Base-by-base conservation (phyloP, 768 basidiomycete genomes). In the Rhizopogon sp. region DNA sequence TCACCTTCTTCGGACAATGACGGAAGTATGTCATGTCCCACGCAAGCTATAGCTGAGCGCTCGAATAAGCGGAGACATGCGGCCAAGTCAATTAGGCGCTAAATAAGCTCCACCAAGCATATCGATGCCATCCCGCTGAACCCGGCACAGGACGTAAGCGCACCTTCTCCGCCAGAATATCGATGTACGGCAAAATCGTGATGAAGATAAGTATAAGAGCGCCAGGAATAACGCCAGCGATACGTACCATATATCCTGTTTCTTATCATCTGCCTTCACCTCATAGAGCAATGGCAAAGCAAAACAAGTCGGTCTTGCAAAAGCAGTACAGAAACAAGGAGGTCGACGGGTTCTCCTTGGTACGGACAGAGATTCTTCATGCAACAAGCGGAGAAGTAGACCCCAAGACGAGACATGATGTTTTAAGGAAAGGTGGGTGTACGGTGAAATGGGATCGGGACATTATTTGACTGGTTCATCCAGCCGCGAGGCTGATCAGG, bases 291-390 rank as follows among this genome's bases (percentile, higher is more conserved):
- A 49, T 49, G 47, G 29, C 33, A 42, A 60, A 45, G 25, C 65
- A 50, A 14, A 57, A 20, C 39, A 67, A 61, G 39, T 56, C 41
- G 6, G 13, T 25, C 3, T 17, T 35, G 44, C 66, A 67, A 25
- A 58, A 50, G 51, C 57, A 51, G 20, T 67, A 67, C 39, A 63
- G 65, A 5, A 64, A 63, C 43, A 63, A 47, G 41, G 66, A 67
- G n/a, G 37, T 29, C 5, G 63, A 58, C 7, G 46, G 52, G 43
- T 61, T 67, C 20, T 50, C 51, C 11, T 28, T 4, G 9, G 67
- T 67, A 13, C 58, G 65, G 35, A 22, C 35, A 22, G 47, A 49
- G 47, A 49, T 49, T 22, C 9, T 14, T 35, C 35, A 49, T 6
- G 47, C 47, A 22, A 49, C 35, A 3, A 9, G 35, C 16, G 47